Evolutionary conservation across 2,329 filamentous ascomycete genomes (phyloP).

Genomic region (Ambrosiella xylebori): DNA sequence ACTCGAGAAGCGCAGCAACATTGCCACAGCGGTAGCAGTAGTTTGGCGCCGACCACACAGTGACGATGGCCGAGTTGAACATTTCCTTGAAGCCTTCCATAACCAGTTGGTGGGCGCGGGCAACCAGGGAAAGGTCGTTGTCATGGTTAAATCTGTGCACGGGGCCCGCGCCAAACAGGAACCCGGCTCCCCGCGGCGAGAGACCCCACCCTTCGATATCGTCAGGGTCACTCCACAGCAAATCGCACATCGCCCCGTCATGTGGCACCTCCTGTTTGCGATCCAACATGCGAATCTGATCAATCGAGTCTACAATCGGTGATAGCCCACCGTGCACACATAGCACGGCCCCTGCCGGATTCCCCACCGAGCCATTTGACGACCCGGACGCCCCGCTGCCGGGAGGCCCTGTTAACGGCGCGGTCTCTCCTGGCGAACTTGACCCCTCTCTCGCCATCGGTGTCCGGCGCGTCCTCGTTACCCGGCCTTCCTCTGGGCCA

Average conservation of each 20-base stretch:
- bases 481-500: slow-evolving; percentile 59
- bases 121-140: slow-evolving; percentile 83
- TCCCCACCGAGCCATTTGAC: slow-evolving; percentile 45
- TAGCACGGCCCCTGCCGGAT: slow-evolving; percentile 65
- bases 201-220: slow-evolving; percentile 96
- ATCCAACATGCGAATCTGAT: slow-evolving; percentile 89
- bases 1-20: slow-evolving; percentile 82
- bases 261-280: slow-evolving; percentile 97
- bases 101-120: slow-evolving; percentile 87
- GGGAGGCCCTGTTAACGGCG: slow-evolving; percentile 44
- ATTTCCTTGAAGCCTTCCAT: slow-evolving; percentile 99
- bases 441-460: too few relatives aligned
- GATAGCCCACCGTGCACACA: slow-evolving; percentile 92
- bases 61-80: slow-evolving; percentile 91
- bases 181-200: slow-evolving; percentile 83
- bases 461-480: slow-evolving; percentile 1
- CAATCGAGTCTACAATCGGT: slow-evolving; percentile 78
- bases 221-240: slow-evolving; percentile 95
- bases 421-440: slow-evolving; percentile 18
- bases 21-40: slow-evolving; percentile 96
- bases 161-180: slow-evolving; percentile 88
- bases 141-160: slow-evolving; percentile 91
- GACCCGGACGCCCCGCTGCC: slow-evolving; percentile 58
- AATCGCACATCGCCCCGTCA: slow-evolving; percentile 96
- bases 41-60: slow-evolving; percentile 95